Conservation (phyloP, 768 basidiomycete genomes). For the Amanita pallidorosea region DNA sequence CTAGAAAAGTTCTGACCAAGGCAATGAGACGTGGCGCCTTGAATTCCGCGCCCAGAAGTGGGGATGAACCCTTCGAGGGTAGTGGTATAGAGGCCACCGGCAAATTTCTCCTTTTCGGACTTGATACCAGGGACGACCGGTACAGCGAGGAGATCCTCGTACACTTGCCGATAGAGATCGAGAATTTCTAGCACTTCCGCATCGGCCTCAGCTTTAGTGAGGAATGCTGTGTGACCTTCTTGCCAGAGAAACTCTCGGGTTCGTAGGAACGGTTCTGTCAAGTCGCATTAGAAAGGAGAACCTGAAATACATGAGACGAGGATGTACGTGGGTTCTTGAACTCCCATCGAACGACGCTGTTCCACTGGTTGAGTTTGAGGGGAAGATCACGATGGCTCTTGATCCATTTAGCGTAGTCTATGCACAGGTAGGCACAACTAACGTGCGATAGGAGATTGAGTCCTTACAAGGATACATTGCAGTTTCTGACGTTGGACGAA, state of each 20-base stretch:
- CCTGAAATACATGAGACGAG: not conserved
- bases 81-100: constrained; percentile 95
- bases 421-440: not conserved
- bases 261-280: constrained; percentile 88
- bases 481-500: constrained; percentile 96
- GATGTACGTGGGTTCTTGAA: constrained; percentile 94
- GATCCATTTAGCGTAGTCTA: constrained; percentile 99
- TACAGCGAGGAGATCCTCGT: constrained; percentile 94
- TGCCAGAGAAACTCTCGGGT: constrained; percentile 99
- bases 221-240: constrained; percentile 95
- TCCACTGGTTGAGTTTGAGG: constrained; percentile 97
- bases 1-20: constrained; percentile 97
- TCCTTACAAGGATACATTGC: constrained; percentile 96
- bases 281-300: not conserved
- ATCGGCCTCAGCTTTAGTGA: constrained; percentile 85
- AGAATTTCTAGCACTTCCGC: constrained; percentile 88
- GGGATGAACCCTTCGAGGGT: constrained; percentile 98
- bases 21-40: constrained; percentile 95
- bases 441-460: not conserved
- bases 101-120: constrained; percentile 99
- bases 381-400: constrained; percentile 95
- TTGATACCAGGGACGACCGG: constrained; percentile 96
- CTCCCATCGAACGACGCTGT: constrained; percentile 98
- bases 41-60: constrained; percentile 93
- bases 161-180: constrained; percentile 90